Conservation (phyloP, 2,329 filamentous ascomycete species). For the Fusarium sp. region DNA sequence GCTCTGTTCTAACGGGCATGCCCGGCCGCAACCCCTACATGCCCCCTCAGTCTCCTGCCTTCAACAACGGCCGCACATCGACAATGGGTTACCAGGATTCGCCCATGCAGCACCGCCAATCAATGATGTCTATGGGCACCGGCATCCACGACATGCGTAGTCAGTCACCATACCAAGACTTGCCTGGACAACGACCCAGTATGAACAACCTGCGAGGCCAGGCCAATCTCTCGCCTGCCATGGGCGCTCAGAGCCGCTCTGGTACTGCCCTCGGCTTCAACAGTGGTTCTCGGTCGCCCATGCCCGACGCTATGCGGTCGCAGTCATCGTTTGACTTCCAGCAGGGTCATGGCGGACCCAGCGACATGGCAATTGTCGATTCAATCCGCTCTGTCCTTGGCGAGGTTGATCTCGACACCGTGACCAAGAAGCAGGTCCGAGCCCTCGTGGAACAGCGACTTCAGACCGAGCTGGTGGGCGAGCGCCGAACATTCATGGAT, state of each 20-base stretch:
- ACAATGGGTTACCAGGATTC: constrained; percentile 66
- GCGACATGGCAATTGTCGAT: constrained; percentile 85
- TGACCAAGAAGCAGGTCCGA: constrained; percentile 97
- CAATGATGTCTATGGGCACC: constrained; percentile 77
- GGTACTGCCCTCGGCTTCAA: constrained; percentile 64
- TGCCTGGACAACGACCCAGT: constrained; percentile 69
- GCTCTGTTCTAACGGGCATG: constrained; percentile 90
- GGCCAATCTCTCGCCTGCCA: constrained; percentile 63
- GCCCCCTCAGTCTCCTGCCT: constrained; percentile 86
- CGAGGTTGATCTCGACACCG: constrained; percentile 95
- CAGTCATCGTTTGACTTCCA: constrained; percentile 74
- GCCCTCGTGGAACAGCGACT: constrained; percentile 94
- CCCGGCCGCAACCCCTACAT: constrained; percentile 81
- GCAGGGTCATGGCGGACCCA: constrained; percentile 75
- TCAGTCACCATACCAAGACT: constrained; percentile 73
- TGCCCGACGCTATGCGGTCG: constrained; percentile 65
- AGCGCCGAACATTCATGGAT: constrained; percentile 91
- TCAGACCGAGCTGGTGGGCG: constrained; percentile 89
- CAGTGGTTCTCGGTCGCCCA: constrained; percentile 63
- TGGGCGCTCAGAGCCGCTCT: constrained; percentile 57
- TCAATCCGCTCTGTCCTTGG: constrained; percentile 86
- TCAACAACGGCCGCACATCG: constrained; percentile 66
- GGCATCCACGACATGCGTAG: constrained; percentile 63
- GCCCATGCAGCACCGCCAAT: constrained; percentile 75
- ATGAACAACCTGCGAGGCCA: constrained; percentile 71